Evolutionary conservation across 1,284 basidiomycete species (phyloP).

Genomic region (Ganoderma lucidum): DNA sequence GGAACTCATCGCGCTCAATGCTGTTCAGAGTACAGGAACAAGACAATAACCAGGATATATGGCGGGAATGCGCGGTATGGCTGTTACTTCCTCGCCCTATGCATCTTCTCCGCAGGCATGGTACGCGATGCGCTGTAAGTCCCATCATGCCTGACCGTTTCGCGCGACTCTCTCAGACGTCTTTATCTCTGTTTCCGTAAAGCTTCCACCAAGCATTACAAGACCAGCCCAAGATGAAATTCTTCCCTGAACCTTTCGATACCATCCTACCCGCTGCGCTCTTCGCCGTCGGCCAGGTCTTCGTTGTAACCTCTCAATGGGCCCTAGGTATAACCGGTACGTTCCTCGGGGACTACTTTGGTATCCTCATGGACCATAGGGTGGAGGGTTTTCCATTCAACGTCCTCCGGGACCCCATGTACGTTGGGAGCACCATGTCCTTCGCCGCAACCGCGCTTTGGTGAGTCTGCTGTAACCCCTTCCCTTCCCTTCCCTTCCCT

Average conservation of each 20-base stretch:
- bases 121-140: slow-evolving; percentile 88
- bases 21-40: slow-evolving; percentile 82
- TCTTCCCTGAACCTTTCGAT: slow-evolving; percentile 66
- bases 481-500: neutral
- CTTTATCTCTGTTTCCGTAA: neutral
- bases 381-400: slow-evolving; percentile 96
- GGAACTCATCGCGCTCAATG: slow-evolving; percentile 7
- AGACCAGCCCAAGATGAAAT: slow-evolving; percentile 70
- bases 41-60: slow-evolving; percentile 85
- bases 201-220: slow-evolving; percentile 79
- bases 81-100: slow-evolving; percentile 91
- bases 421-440: slow-evolving; percentile 90
- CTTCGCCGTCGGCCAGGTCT: slow-evolving; percentile 78
- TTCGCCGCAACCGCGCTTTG: slow-evolving; percentile 87
- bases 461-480: slow-evolving; percentile 49
- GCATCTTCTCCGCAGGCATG: slow-evolving; percentile 89
- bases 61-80: slow-evolving; percentile 79
- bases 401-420: slow-evolving; percentile 94
- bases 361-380: slow-evolving; percentile 93
- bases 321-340: slow-evolving; percentile 94
- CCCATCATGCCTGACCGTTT: slow-evolving; percentile 8
- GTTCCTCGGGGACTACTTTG: slow-evolving; percentile 98
- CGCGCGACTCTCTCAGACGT: neutral
- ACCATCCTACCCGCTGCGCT: slow-evolving; percentile 71
- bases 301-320: slow-evolving; percentile 92